Evolutionary conservation across 805 yeast genomes (phyloP).

Genomic region (Kazachstania viticola): DNA sequence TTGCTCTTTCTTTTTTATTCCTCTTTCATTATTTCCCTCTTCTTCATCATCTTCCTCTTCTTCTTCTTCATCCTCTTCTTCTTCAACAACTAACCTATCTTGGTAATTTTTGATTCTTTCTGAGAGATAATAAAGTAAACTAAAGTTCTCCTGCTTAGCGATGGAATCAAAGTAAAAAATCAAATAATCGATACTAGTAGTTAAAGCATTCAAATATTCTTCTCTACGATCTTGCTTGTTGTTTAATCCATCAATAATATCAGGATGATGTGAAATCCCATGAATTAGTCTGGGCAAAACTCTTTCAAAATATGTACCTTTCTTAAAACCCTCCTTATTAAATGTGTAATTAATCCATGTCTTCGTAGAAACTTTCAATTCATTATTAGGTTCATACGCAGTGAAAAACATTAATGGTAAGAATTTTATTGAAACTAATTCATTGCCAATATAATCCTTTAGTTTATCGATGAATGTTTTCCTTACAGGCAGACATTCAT

Average conservation of each 20-base stretch:
- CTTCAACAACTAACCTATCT: conserved; percentile 38
- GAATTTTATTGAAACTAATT: conserved; percentile 50
- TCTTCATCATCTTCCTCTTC: conserved; percentile 11
- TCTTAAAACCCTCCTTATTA: conserved; percentile 21
- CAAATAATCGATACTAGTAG: conserved; percentile 49
- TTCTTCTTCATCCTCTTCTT: conserved; percentile 17
- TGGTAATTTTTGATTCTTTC: conserved; percentile 70
- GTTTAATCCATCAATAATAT: conserved; percentile 40
- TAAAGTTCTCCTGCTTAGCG: conserved; percentile 54
- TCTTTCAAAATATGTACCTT: conserved; percentile 48
- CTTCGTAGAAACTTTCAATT: conserved; percentile 37
- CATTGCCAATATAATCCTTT: conserved; percentile 39
- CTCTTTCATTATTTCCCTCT: conserved; percentile 1
- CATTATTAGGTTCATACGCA: conserved; percentile 61
- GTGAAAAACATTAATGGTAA: conserved; percentile 57
- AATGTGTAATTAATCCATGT: conserved; percentile 66
- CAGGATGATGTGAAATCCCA: conserved; percentile 57
- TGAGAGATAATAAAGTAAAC: conserved; percentile 63
- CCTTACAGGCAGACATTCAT: conserved; percentile 50
- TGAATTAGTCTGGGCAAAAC: conserved; percentile 57
- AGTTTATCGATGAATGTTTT: conserved; percentile 36
- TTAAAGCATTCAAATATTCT: conserved; percentile 32
- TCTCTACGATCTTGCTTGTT: conserved; percentile 22
- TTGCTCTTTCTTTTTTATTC: conserved; percentile 10
- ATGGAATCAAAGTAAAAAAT: conserved; percentile 48